Evolutionary conservation across 169 alveolate genomes (phyloP), one percentile per base, ranked within the genome.

Genomic region (Miamiensis avidus): DNA sequence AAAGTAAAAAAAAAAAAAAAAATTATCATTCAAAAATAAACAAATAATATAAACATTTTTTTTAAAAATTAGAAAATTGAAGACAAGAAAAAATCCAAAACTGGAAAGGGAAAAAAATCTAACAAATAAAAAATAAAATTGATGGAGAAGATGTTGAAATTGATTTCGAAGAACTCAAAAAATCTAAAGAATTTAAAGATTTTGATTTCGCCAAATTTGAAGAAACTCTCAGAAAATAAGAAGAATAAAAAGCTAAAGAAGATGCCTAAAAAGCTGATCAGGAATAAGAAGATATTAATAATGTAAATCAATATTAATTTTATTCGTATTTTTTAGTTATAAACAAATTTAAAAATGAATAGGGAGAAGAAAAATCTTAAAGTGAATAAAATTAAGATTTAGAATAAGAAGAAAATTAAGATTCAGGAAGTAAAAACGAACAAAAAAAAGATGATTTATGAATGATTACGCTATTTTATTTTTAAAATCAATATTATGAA

Each of bases 1-100:
- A 86, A 86, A 65, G 82, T 79, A 81, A 65, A 73, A 65, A 64
- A 11, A n/a, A n/a, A n/a, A n/a, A n/a, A n/a, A n/a, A n/a, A n/a
- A n/a, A n/a, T n/a, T n/a, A n/a, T n/a, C n/a, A n/a, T n/a, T n/a
- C n/a, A n/a, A n/a, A n/a, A n/a, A n/a, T n/a, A n/a, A n/a, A n/a
- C n/a, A n/a, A n/a, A n/a, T n/a, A n/a, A n/a, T n/a, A n/a, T n/a
- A n/a, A n/a, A n/a, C n/a, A n/a, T n/a, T n/a, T n/a, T n/a, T n/a
- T n/a, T n/a, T n/a, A n/a, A n/a, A n/a, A n/a, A 11, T 49, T 49
- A 49, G 69, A 49, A 49, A 49, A 20, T 11, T 20, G 4, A 4
- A 4, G 69, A 49, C 69, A 49, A 49, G 20, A 49, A 49, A 49
- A 49, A 49, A 49, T 11, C 69, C 69, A 49, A 49, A 49, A 49